phyloP scores from a whole-genome alignment of 768 basidiomycete genomes.

The Gloeophyllum trabeum region DNA sequence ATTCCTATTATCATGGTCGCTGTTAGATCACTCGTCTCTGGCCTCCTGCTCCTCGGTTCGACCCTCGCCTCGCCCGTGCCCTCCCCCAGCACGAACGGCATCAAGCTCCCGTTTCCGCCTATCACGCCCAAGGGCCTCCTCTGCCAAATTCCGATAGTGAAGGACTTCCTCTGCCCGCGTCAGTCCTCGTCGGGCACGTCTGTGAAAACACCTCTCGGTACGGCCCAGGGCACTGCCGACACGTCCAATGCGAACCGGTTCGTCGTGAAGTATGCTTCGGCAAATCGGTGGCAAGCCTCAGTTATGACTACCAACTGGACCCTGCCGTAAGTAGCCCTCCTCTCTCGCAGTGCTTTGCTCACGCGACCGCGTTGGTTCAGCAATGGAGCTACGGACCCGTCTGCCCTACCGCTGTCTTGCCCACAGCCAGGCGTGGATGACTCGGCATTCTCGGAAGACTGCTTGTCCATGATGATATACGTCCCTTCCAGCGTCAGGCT shows the following conservation, averaged over 20 bases:
- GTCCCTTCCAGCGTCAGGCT: slow-evolving; percentile 34
- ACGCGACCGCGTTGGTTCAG: slow-evolving; percentile 19
- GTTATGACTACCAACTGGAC: slow-evolving; percentile 41
- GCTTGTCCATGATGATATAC: slow-evolving; percentile 70
- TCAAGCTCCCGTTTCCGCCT: slow-evolving; percentile 20
- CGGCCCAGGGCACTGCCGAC: slow-evolving; percentile 40
- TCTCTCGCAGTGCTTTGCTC: background rate
- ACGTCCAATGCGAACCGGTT: slow-evolving; percentile 42
- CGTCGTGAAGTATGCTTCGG: slow-evolving; percentile 55
- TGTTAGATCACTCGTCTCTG: slow-evolving; percentile 20
- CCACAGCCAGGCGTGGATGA: slow-evolving; percentile 46
- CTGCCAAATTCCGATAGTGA: slow-evolving; percentile 34
- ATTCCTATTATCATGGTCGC: slow-evolving; percentile 20
- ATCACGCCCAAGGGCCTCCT: slow-evolving; percentile 28
- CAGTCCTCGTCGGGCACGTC: slow-evolving; percentile 13
- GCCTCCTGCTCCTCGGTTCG: slow-evolving; percentile 18
- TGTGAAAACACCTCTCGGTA: slow-evolving; percentile 41
- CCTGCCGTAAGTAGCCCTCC: slow-evolving; percentile 39
- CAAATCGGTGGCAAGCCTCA: slow-evolving; percentile 50
- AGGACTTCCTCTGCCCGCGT: slow-evolving; percentile 29
- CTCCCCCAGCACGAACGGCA: background rate
- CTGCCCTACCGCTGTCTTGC: slow-evolving; percentile 57
- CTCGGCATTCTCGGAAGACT: slow-evolving; percentile 60
- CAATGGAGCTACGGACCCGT: slow-evolving; percentile 35
- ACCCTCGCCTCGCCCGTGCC: slow-evolving; percentile 15